A percentile compares a stretch with the other conserved stretches of the same genome.
phyloP scores from a whole-genome alignment of 176 grass and related monocot species.

The Panicum miliaceum region DNA sequence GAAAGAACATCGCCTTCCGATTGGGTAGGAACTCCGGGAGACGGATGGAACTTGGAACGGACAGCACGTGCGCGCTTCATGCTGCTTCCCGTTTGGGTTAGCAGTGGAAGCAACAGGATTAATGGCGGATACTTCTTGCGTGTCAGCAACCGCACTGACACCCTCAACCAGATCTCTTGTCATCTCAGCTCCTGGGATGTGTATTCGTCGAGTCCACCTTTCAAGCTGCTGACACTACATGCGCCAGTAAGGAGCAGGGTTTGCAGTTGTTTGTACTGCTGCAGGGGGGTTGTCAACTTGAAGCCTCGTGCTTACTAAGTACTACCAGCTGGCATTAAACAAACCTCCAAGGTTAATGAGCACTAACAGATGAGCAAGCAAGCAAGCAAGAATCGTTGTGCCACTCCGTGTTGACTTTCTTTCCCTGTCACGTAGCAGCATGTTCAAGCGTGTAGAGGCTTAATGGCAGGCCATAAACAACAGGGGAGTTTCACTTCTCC shows the following conservation, averaged over 20 bases:
- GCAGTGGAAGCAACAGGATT: constrained; percentile 39
- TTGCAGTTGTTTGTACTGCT: constrained; percentile 18
- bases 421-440: constrained; percentile 29
- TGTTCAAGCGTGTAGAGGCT: constrained; percentile 31
- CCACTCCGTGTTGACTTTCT: constrained; percentile 44
- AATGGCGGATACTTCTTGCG: constrained; percentile 43
- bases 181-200: not conserved
- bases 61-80: constrained; percentile 29
- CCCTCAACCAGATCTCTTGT: constrained; percentile 24
- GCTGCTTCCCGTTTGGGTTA: constrained; percentile 13
- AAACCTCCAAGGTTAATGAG: constrained; percentile 19
- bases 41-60: constrained; percentile 37
- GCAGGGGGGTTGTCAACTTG: constrained; percentile 27
- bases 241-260: not conserved
- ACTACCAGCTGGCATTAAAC: constrained; percentile 26
- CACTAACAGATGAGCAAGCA: constrained; percentile 30
- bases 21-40: constrained; percentile 38
- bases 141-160: constrained; percentile 48
- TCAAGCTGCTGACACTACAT: constrained; percentile 32
- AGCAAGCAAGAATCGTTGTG: constrained; percentile 32
- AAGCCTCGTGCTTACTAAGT: constrained; percentile 4
- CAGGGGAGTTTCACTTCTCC: constrained; percentile 36
- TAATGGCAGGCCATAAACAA: constrained; percentile 53
- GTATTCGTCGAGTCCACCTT: not conserved
- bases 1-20: constrained; percentile 39